Evolutionary conservation across 1,284 basidiomycete genomes (phyloP).

Genomic region (Apiotrichum domesticum): DNA sequence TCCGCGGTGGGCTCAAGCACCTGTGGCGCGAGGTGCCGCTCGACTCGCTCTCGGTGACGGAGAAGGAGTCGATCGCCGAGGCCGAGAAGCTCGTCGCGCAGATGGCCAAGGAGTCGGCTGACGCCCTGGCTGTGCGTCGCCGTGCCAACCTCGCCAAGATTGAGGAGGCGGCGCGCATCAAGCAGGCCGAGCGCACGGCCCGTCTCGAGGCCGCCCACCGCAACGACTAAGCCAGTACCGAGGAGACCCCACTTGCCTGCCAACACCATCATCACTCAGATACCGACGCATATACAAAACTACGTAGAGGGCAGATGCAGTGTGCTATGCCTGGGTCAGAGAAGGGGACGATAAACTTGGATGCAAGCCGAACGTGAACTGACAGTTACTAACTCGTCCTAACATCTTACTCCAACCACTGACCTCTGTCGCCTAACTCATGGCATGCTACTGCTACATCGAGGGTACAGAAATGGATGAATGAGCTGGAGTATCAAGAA

Average conservation of each 20-base stretch:
- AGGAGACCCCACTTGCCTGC: no score
- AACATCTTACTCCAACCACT: no score
- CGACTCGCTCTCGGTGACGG: neutral
- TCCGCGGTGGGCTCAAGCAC: slow-evolving; percentile 17
- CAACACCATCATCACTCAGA: no score
- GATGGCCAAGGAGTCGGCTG: neutral
- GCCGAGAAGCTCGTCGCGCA: neutral
- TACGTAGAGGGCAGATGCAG: slow-evolving; percentile 13
- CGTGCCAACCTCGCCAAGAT: neutral
- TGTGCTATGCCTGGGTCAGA: slow-evolving; percentile 12
- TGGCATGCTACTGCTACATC: neutral
- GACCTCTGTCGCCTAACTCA: no score
- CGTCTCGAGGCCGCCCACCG: neutral
- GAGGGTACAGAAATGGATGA: neutral
- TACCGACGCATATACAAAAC: slow-evolving; percentile 1
- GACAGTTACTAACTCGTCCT: no score
- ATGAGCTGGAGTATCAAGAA: no score
- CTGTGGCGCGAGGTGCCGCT: slow-evolving; percentile 18
- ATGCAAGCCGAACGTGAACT: no score
- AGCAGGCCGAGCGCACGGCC: neutral
- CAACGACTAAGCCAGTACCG: neutral
- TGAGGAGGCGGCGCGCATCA: neutral
- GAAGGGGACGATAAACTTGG: neutral
- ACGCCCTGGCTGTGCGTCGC: neutral
- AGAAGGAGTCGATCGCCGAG: neutral